Conservation (phyloP, 2,329 filamentous ascomycete genomes). For the Pseudogymnoascus sp. region DNA sequence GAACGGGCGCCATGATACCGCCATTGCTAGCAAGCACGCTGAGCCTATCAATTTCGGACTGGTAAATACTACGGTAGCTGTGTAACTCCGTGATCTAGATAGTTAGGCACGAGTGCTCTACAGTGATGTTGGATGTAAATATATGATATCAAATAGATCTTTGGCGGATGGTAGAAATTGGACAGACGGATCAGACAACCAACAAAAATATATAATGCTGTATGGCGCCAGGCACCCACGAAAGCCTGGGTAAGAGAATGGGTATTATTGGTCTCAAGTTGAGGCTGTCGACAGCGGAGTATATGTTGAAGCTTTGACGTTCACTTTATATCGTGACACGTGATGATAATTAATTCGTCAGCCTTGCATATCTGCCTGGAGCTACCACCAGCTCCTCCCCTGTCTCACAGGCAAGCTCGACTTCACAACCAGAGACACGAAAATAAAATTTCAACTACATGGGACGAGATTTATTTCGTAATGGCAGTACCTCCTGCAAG, state of each 20-base stretch:
- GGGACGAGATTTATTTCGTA: background rate
- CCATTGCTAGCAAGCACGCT: background rate
- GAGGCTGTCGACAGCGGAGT: background rate
- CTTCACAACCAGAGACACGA: background rate
- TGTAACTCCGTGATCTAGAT: background rate
- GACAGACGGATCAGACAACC: background rate
- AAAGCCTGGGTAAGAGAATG: background rate
- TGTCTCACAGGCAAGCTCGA: background rate
- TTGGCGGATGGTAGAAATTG: background rate
- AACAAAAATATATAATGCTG: background rate
- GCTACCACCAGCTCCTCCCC: background rate
- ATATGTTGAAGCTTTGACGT: conserved; percentile 5
- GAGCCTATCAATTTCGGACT: background rate
- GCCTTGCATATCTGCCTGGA: conserved; percentile 13
- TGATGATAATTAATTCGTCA: conserved; percentile 9
- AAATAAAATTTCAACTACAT: background rate
- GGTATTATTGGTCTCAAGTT: background rate
- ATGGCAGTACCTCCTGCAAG: conserved; percentile 6
- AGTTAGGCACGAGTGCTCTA: background rate
- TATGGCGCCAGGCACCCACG: background rate
- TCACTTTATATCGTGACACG: background rate
- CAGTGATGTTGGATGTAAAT: background rate
- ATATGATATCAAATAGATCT: background rate
- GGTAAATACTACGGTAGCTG: background rate
- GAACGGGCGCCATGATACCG: conserved; percentile 3